phyloP scores from a whole-genome alignment of 352 stramenopile genomes.

The Phytophthora hibernalis region DNA sequence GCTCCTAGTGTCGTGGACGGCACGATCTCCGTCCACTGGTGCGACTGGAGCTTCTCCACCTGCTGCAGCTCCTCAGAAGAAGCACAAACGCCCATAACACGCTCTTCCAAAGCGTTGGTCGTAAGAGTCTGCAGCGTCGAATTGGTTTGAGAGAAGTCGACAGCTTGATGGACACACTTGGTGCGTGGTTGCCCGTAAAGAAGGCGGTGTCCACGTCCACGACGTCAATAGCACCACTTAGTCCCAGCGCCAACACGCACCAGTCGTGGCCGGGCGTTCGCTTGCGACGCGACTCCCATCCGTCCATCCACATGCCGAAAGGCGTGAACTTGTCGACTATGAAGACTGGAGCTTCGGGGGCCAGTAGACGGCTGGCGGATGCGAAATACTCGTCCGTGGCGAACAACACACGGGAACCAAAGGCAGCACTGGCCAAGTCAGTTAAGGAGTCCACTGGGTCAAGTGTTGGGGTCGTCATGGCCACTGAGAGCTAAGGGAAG shows the following conservation, averaged over 20 bases:
- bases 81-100: conserved; percentile 62
- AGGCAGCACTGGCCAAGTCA: conserved; percentile 64
- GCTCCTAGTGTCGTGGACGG: conserved; percentile 51
- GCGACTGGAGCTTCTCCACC: conserved; percentile 53
- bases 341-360: conserved; percentile 82
- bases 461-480: conserved; percentile 9
- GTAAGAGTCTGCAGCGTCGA: conserved; percentile 51
- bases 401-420: conserved; percentile 83
- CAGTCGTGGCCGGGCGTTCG: conserved; percentile 90
- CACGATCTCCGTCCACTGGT: conserved; percentile 76
- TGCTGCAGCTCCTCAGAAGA: conserved; percentile 48
- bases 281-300: conserved; percentile 95
- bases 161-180: conserved; percentile 89
- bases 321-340: conserved; percentile 91
- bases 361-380: conserved; percentile 84
- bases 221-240: conserved; percentile 61
- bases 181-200: conserved; percentile 93
- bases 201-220: conserved; percentile 94
- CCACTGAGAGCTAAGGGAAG: not conserved
- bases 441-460: conserved; percentile 47
- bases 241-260: conserved; percentile 91
- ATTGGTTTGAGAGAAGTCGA: conserved; percentile 45
- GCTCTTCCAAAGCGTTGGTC: conserved; percentile 46
- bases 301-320: conserved; percentile 97
- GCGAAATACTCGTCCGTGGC: conserved; percentile 96